phyloP scores from a whole-genome alignment of 2,329 filamentous ascomycete species.

The Verticillium dahliae region DNA sequence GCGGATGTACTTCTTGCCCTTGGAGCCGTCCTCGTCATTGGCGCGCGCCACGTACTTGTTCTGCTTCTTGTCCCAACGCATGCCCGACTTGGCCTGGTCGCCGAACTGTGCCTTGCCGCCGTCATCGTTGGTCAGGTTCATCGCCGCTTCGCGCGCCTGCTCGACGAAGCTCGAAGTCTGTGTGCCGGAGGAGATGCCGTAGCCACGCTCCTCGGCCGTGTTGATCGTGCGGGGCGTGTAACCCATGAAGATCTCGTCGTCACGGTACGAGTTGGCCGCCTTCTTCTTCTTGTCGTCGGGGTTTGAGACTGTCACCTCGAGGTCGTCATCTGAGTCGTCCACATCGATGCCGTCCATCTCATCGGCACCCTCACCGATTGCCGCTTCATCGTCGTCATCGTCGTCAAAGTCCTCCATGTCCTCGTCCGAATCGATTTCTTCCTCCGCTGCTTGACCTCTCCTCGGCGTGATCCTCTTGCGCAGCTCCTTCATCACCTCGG shows the following conservation, averaged over 20 bases:
- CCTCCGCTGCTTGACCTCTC: conserved; percentile 32
- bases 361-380: conserved; percentile 15
- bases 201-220: conserved; percentile 81
- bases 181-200: conserved; percentile 82
- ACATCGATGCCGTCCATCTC: conserved; percentile 21
- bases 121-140: conserved; percentile 92
- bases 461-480: conserved; percentile 60
- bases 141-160: conserved; percentile 77
- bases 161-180: conserved; percentile 75
- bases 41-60: conserved; percentile 89
- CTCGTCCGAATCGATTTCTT: conserved; percentile 25
- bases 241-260: conserved; percentile 91
- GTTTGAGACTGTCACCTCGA: conserved; percentile 67
- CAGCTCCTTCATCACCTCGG: conserved; percentile 68
- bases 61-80: conserved; percentile 96
- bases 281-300: conserved; percentile 44
- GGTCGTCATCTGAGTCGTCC: conserved; percentile 54
- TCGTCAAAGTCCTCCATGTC: conserved; percentile 22
- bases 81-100: conserved; percentile 60
- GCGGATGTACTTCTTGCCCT: conserved; percentile 63
- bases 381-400: conserved; percentile 28
- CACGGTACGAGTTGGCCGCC: conserved; percentile 30
- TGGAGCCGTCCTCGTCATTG: conserved; percentile 92
- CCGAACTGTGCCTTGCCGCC: conserved; percentile 66
- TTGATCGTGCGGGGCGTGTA: conserved; percentile 81